A percentile compares a stretch with the other conserved stretches of the same genome.
These are phyloP conservation scores for Globisporangium perplexum DNA, from an alignment of 352 stramenopile species.

Conservation along the genomic window DNA sequence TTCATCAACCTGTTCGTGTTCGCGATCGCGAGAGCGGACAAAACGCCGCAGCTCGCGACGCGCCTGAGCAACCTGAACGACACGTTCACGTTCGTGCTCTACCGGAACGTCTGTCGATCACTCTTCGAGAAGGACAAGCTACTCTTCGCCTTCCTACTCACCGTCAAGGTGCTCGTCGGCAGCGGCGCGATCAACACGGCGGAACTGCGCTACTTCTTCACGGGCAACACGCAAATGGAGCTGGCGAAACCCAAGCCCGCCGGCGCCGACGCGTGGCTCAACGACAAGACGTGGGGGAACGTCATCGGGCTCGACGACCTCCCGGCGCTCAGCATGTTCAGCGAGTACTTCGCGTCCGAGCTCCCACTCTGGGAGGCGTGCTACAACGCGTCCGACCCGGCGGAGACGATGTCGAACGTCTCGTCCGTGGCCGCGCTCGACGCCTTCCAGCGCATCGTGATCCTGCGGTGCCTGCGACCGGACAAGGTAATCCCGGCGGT, in stretches of 20 bases:
- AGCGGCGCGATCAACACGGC: slow-evolving; percentile 64
- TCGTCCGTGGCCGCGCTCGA: slow-evolving; percentile 57
- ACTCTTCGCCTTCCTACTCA: slow-evolving; percentile 93
- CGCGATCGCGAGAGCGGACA: slow-evolving; percentile 85
- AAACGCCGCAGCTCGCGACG: slow-evolving; percentile 62
- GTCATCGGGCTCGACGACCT: slow-evolving; percentile 70
- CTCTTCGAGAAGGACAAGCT: slow-evolving; percentile 97
- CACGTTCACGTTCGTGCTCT: slow-evolving; percentile 93
- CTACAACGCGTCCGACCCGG: slow-evolving; percentile 87
- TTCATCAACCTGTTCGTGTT: slow-evolving; percentile 95
- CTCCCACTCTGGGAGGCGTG: slow-evolving; percentile 51
- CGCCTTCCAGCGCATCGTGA: slow-evolving; percentile 86
- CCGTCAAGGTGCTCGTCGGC: slow-evolving; percentile 89
- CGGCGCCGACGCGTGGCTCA: slow-evolving; percentile 61
- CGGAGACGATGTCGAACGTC: slow-evolving; percentile 53
- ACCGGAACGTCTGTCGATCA: slow-evolving; percentile 94
- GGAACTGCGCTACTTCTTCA: slow-evolving; percentile 91
- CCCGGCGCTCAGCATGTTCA: slow-evolving; percentile 43
- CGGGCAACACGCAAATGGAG: slow-evolving; percentile 90
- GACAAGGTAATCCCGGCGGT: slow-evolving; percentile 92
- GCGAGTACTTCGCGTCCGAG: slow-evolving; percentile 45
- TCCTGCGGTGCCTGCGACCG: slow-evolving; percentile 88
- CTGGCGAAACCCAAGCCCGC: slow-evolving; percentile 66
- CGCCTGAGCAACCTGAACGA: slow-evolving; percentile 90
- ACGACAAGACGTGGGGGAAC: slow-evolving; percentile 89